Evolutionary conservation across 805 yeast genomes (phyloP).

Genomic region (Teunomyces panamensis): DNA sequence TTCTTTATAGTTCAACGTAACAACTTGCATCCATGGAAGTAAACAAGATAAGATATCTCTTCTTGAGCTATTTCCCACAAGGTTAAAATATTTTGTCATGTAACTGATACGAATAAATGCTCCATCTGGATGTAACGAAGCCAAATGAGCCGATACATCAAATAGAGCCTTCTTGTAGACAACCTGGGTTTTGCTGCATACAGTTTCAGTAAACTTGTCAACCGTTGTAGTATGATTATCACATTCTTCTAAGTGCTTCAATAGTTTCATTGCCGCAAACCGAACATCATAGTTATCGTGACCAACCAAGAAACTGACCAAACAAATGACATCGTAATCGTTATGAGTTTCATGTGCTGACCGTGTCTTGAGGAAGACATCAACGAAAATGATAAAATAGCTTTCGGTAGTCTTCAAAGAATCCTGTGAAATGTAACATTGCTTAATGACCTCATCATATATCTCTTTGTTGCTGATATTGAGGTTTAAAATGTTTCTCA

Average conservation of each 20-base stretch:
- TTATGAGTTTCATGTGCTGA: slow-evolving; percentile 36
- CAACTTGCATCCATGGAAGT: slow-evolving; percentile 89
- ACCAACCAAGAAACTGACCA: slow-evolving; percentile 78
- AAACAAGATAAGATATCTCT: slow-evolving; percentile 78
- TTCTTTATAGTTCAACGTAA: slow-evolving; percentile 49
- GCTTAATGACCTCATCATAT: slow-evolving; percentile 58
- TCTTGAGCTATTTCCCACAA: slow-evolving; percentile 55
- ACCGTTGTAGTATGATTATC: slow-evolving; percentile 43
- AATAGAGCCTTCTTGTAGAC: slow-evolving; percentile 85
- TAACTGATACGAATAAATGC: slow-evolving; percentile 65
- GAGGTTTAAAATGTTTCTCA: slow-evolving; percentile 59
- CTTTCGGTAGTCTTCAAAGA: slow-evolving; percentile 53
- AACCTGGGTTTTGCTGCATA: slow-evolving; percentile 72
- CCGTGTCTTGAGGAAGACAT: slow-evolving; percentile 52
- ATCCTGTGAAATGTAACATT: slow-evolving; percentile 62
- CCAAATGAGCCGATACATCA: slow-evolving; percentile 72
- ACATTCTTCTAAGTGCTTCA: slow-evolving; percentile 59
- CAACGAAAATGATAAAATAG: slow-evolving; percentile 71
- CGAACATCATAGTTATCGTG: slow-evolving; percentile 68
- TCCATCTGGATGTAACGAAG: slow-evolving; percentile 51
- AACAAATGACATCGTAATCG: slow-evolving; percentile 66
- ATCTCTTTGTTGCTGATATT: slow-evolving; percentile 56
- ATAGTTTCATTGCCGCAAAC: slow-evolving; percentile 65
- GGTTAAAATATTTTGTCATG: slow-evolving; percentile 63
- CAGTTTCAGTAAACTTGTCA: slow-evolving; percentile 62